A percentile compares a stretch with the other conserved stretches of the same genome.
phyloP scores from a whole-genome alignment of 768 basidiomycete genomes.

The Russula lepida region DNA sequence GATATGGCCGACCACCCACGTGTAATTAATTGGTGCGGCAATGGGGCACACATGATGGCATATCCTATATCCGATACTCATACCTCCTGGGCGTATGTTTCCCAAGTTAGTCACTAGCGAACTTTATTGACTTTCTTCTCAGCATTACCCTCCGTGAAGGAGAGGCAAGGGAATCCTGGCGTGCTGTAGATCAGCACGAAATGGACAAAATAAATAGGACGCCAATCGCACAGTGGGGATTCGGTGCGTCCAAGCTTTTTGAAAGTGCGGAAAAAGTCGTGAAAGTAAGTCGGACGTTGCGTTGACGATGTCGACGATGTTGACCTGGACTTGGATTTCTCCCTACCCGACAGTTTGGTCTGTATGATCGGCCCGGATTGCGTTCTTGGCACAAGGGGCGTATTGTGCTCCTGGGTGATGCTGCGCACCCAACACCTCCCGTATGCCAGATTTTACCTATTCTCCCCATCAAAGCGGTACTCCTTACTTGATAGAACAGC shows the following conservation, averaged over 20 bases:
- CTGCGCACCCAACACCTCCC: conserved; percentile 40
- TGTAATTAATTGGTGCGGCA: conserved; percentile 32
- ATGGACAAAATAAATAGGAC: conserved; percentile 23
- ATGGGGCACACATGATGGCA: conserved; percentile 32
- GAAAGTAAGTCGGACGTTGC: conserved; percentile 23
- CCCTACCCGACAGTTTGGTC: conserved; percentile 28
- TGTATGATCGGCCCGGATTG: conserved; percentile 38
- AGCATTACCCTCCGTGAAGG: conserved; percentile 33
- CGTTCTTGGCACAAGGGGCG: conserved; percentile 35
- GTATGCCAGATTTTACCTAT: conserved; percentile 22
- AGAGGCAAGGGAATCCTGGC: conserved; percentile 37
- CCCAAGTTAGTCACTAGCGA: neutral
- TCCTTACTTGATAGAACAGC: conserved; percentile 25
- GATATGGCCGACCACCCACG: conserved; percentile 16
- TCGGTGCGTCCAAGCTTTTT: conserved; percentile 25
- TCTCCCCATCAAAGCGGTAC: neutral
- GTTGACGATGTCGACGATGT: neutral
- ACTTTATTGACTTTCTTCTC: neutral
- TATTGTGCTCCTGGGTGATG: conserved; percentile 38
- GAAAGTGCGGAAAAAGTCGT: conserved; percentile 23
- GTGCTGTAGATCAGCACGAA: conserved; percentile 28
- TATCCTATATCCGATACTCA: conserved; percentile 29
- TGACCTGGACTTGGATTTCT: too few species aligned
- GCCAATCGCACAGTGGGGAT: conserved; percentile 24
- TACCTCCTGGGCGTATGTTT: conserved; percentile 33